These are phyloP conservation scores for Naganishia cerealis DNA, from an alignment of 1,284 basidiomycete genomes.

Conservation along the genomic window DNA sequence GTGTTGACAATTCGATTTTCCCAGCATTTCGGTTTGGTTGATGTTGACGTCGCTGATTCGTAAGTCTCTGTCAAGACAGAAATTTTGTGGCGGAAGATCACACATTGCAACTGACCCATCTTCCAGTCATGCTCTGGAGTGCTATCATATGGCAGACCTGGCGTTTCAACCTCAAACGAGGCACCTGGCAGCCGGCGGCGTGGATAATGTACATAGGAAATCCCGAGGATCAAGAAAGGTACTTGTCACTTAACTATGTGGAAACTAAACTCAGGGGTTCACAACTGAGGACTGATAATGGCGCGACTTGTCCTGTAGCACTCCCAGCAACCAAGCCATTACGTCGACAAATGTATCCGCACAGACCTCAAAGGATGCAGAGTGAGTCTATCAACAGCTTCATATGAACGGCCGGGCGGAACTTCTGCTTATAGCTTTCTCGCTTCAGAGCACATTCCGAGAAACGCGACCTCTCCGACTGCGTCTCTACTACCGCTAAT, in stretches of 20 bases:
- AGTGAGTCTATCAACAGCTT: background rate
- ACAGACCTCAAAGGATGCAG: background rate
- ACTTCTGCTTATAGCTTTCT: background rate
- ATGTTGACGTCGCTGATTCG: slow-evolving; percentile 40
- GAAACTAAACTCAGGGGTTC: no score
- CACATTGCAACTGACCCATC: slow-evolving; percentile 17
- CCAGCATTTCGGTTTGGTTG: slow-evolving; percentile 40
- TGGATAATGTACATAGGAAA: slow-evolving; percentile 21
- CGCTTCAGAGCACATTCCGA: background rate
- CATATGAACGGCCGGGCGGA: background rate
- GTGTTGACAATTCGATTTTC: background rate
- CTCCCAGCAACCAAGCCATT: no score
- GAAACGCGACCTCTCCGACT: background rate
- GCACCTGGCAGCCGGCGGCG: slow-evolving; percentile 11
- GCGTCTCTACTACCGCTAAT: background rate
- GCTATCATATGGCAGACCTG: slow-evolving; percentile 40
- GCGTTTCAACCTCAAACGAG: slow-evolving; percentile 25
- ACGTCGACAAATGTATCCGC: background rate
- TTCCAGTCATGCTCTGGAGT: slow-evolving; percentile 36
- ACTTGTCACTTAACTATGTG: background rate
- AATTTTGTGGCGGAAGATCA: slow-evolving; percentile 5
- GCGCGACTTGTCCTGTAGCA: no score
- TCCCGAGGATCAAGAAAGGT: background rate
- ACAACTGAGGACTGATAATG: no score
- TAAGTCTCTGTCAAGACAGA: slow-evolving; percentile 30